A percentile compares a stretch with the other conserved stretches of the same genome.
phyloP scores from a whole-genome alignment of 2,329 filamentous ascomycete species.

The Monosporascus cannonballus region DNA sequence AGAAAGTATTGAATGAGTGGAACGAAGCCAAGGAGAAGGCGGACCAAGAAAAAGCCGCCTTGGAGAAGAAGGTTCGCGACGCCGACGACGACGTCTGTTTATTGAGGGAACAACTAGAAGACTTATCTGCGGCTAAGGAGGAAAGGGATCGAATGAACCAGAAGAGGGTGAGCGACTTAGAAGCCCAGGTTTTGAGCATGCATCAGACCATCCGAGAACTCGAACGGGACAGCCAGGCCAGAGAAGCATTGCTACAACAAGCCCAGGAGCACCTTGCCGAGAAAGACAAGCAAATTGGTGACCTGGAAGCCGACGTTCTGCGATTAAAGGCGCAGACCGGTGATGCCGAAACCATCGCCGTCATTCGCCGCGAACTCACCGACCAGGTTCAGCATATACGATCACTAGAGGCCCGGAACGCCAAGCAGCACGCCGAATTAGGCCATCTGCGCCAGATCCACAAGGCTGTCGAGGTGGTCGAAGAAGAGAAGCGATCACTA shows the following conservation, averaged over 20 bases:
- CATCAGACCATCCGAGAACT: slow-evolving; percentile 49
- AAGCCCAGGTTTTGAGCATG: slow-evolving; percentile 42
- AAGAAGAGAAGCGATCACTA: slow-evolving; percentile 86
- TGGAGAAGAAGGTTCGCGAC: slow-evolving; percentile 65
- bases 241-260: slow-evolving; percentile 50
- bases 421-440: slow-evolving; percentile 73
- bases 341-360: slow-evolving; percentile 75
- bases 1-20: slow-evolving; percentile 45
- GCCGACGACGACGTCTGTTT: slow-evolving; percentile 66
- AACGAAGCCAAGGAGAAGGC: slow-evolving; percentile 43
- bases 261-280: slow-evolving; percentile 62
- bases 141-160: slow-evolving; percentile 61
- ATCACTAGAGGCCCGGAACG: slow-evolving; percentile 71
- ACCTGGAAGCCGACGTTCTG: slow-evolving; percentile 77
- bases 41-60: slow-evolving; percentile 53
- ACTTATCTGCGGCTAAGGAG: slow-evolving; percentile 56
- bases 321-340: slow-evolving; percentile 80
- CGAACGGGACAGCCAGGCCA: slow-evolving; percentile 50
- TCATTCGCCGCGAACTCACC: slow-evolving; percentile 81
- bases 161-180: slow-evolving; percentile 48
- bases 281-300: slow-evolving; percentile 64
- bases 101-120: slow-evolving; percentile 76
- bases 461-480: slow-evolving; percentile 86
- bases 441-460: slow-evolving; percentile 74
- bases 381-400: slow-evolving; percentile 92